Evolutionary conservation across 805 yeast genomes (phyloP).

Genomic region (Clavispora asparagi): DNA sequence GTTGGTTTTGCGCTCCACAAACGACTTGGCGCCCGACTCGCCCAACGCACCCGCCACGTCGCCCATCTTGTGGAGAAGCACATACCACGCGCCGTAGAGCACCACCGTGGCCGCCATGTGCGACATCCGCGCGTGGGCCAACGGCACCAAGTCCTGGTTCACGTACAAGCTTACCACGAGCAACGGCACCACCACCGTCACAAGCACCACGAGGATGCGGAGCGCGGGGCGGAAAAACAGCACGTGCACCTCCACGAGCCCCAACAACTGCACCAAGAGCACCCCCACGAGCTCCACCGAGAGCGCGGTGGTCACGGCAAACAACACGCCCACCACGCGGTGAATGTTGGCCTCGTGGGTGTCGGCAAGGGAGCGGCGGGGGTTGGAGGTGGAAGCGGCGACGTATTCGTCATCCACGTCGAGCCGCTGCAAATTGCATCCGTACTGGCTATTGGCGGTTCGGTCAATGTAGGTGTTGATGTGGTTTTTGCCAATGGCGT

Average conservation of each 20-base stretch:
- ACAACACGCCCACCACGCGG: slow-evolving; percentile 20
- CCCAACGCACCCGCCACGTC: slow-evolving; percentile 22
- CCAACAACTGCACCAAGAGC: slow-evolving; percentile 33
- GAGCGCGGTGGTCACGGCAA: slow-evolving; percentile 26
- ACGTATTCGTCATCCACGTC: slow-evolving; percentile 9
- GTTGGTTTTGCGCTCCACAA: slow-evolving; percentile 40
- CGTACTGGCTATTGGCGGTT: slow-evolving; percentile 13
- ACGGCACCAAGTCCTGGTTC: slow-evolving; percentile 23
- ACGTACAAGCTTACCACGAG: slow-evolving; percentile 27
- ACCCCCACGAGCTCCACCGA: slow-evolving; percentile 28
- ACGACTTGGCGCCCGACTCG: slow-evolving; percentile 11
- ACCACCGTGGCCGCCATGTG: slow-evolving; percentile 7
- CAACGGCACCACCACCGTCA: slow-evolving; percentile 43
- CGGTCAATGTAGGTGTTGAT: slow-evolving; percentile 22
- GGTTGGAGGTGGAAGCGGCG: background rate
- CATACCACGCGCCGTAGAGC: slow-evolving; percentile 27
- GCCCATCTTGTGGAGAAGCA: slow-evolving; percentile 30
- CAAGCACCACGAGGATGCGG: slow-evolving; percentile 31
- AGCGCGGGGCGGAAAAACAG: slow-evolving; percentile 36
- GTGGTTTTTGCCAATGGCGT: slow-evolving; percentile 14
- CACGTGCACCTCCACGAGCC: slow-evolving; percentile 16
- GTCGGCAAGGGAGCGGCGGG: background rate
- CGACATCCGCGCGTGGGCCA: slow-evolving; percentile 1
- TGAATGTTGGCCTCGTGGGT: slow-evolving; percentile 4
- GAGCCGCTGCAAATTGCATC: slow-evolving; percentile 12